These are phyloP conservation scores for Gracilaria caudata DNA, from an alignment of 23 red algal genomes.

Conservation along the genomic window DNA sequence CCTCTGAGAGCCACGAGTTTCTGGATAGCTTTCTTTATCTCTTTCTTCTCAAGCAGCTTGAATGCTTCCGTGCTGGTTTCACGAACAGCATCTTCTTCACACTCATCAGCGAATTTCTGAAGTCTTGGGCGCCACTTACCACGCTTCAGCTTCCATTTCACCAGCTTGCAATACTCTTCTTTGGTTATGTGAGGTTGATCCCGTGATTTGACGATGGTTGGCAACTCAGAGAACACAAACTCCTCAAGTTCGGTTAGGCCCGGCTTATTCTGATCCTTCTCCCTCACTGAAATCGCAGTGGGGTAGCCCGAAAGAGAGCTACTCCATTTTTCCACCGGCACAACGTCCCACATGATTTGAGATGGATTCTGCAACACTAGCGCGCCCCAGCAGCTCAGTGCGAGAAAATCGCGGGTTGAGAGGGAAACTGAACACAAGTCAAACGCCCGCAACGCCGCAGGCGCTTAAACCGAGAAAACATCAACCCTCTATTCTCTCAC, in stretches of 20 bases:
- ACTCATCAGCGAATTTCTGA: constrained; percentile 44
- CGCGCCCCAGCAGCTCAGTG: background rate
- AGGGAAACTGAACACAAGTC: background rate
- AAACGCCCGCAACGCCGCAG: background rate
- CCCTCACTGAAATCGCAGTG: background rate
- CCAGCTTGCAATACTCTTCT: constrained; percentile 52
- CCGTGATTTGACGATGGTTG: constrained; percentile 1
- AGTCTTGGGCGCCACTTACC: constrained; percentile 67
- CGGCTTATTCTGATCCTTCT: constrained; percentile 13
- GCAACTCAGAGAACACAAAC: constrained; percentile 28
- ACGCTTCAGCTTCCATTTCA: constrained; percentile 64
- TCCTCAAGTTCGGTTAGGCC: background rate
- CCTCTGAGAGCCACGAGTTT: constrained; percentile 44
- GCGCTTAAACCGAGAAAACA: background rate
- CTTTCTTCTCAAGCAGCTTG: constrained; percentile 24
- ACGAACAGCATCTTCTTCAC: constrained; percentile 23
- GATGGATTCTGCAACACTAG: background rate
- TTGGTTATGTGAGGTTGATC: constrained; percentile 42
- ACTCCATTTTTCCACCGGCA: background rate
- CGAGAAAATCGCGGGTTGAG: background rate
- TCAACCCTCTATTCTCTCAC: background rate
- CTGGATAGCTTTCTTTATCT: constrained; percentile 36
- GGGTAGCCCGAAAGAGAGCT: background rate
- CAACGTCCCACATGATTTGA: background rate
- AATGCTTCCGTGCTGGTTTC: constrained; percentile 28